Base-by-base conservation (phyloP, 148 eudicot species). In the Cornus florida region DNA sequence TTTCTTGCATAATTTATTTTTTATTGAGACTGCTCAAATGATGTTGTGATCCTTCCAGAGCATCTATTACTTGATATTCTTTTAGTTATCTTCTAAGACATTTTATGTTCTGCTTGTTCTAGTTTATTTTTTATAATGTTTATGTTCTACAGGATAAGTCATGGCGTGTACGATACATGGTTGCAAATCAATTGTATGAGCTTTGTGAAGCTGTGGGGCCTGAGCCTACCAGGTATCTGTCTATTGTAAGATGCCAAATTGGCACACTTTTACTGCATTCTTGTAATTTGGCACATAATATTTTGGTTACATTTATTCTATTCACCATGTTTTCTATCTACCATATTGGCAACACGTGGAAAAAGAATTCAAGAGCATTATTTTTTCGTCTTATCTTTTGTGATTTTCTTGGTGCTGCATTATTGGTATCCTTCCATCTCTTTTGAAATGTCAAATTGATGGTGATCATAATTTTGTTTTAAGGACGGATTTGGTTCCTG, bases 141-240 rank as follows among this genome's bases (percentile, higher is more conserved):
- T 43, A 6, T 43, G 48, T 43, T 6, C 8, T 75, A 65, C 94
- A 95, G 98, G 98, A 95, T 75, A 95, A 95, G 78, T 95, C 98
- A 59, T 95, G 98, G 98, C 97, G 98, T 82, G 98, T 95, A 71
- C 89, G 98, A 38, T 95, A 93, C 79, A 93, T 95, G 98, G 98
- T 95, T 81, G 98, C 98, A 69, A 95, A 95, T 84, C 97, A 95
- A 79, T 83, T 95, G 83, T 95, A 93, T 81, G 98, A 95, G 82
- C 91, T 95, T 82, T 95, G 98, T 82, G 98, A 95, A 84, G 98
- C 97, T 82, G 97, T 93, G 66, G 98, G 98, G 39, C 94, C 98
- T 77, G 98, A 95, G 75, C 90, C 94, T 78, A 95, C 98, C 53
- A 91, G 90, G 98, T 95, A 82, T 28, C 67, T 78, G 17, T 79